A percentile compares a stretch with the other conserved stretches of the same genome.
Evolutionary conservation across 306 rosid genomes (phyloP).

Genomic region (Sphenostylis stenocarpa): DNA sequence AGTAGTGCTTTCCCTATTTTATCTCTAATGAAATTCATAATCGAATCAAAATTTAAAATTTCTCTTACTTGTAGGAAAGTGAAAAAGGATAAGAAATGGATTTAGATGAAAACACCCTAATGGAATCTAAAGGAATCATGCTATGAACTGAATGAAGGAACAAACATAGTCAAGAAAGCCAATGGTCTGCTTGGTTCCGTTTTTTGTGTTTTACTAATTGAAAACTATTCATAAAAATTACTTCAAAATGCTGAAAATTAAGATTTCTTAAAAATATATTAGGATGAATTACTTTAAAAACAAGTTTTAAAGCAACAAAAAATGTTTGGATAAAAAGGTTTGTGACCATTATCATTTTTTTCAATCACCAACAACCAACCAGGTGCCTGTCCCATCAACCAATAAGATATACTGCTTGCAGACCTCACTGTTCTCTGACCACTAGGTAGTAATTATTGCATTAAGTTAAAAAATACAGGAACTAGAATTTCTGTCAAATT

Average conservation of each 20-base stretch:
- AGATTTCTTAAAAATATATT: not conserved
- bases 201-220: not conserved
- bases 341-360: not conserved
- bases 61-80: not conserved
- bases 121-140: not conserved
- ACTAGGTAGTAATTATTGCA: not conserved
- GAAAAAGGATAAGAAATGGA: not conserved
- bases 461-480: slow-evolving; percentile 1
- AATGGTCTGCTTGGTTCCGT: not conserved
- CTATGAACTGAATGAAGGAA: not conserved
- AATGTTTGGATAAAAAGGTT: not conserved
- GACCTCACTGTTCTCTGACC: not conserved
- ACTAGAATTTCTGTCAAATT: not conserved
- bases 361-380: not conserved
- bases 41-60: not conserved
- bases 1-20: not conserved
- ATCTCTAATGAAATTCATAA: not conserved
- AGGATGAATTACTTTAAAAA: not conserved
- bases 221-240: not conserved
- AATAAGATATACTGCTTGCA: not conserved
- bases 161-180: not conserved
- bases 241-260: not conserved
- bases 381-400: not conserved
- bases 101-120: not conserved
- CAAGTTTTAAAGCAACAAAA: not conserved